These are phyloP conservation scores for Vitis hybrid DNA, from an alignment of 177 flowering plant species.

Conservation along the genomic window DNA sequence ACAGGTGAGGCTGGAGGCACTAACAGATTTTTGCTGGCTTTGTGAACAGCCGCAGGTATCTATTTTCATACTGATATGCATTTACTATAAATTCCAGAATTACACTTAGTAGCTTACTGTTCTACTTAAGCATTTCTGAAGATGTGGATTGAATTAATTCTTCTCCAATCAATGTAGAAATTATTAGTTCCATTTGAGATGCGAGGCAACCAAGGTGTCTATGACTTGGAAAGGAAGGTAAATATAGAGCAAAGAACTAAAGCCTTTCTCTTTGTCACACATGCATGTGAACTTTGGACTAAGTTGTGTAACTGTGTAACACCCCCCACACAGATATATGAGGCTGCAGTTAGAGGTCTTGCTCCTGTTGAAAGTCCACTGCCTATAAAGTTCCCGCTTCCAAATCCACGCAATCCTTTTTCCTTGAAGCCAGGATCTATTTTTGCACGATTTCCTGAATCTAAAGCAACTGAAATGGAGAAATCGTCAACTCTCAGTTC, in stretches of 20 bases:
- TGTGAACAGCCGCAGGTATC: slow-evolving; percentile 90
- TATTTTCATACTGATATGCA: neutral
- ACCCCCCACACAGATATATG: slow-evolving; percentile 45
- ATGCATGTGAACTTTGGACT: neutral
- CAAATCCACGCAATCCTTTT: slow-evolving; percentile 58
- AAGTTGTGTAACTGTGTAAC: neutral
- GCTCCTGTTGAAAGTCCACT: slow-evolving; percentile 54
- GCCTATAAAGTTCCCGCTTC: slow-evolving; percentile 74
- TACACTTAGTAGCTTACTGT: neutral
- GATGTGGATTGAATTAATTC: neutral
- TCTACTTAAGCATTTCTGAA: neutral
- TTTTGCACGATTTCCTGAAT: slow-evolving; percentile 12
- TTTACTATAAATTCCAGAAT: neutral
- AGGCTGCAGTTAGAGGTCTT: slow-evolving; percentile 81
- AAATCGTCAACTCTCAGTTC: slow-evolving; percentile 48
- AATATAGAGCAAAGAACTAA: neutral
- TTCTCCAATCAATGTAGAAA: slow-evolving; percentile 46
- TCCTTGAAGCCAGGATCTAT: slow-evolving; percentile 85
- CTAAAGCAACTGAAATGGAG: slow-evolving; percentile 33
- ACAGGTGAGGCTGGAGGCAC: slow-evolving; percentile 90
- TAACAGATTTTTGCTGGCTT: slow-evolving; percentile 87
- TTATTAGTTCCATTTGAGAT: slow-evolving; percentile 81
- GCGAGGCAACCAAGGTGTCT: slow-evolving; percentile 89
- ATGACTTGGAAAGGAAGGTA: slow-evolving; percentile 87
- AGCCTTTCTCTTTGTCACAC: neutral